Base-by-base conservation (phyloP, 2,329 filamentous ascomycete species). In the Diplodia mutila region DNA sequence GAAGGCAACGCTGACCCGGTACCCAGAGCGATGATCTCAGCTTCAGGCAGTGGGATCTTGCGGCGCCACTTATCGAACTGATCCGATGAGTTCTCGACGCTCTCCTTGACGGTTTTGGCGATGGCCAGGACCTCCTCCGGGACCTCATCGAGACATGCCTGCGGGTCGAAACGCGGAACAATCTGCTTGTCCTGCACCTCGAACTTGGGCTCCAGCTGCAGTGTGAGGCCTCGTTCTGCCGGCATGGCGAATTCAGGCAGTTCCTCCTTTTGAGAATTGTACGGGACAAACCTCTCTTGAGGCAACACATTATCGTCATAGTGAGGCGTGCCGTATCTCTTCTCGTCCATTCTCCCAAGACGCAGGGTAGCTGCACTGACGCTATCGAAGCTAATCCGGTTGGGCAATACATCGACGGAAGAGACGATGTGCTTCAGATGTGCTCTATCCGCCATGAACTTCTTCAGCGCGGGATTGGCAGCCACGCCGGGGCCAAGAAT, bases 1-100 rank as follows among this genome's bases (percentile, higher is more conserved):
- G 93, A 97, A 1, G 95, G 95, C 18, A 91, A 77, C 0, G 94
- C 91, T 3, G 94, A 98, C 9, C 95, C 95, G 2, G 95, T 99
- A 6, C 95, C 95, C 0, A 99, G 86, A 1, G 93, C 88, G 48
- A 94, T 90, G 59, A 99, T 87, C 77, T 97, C 93, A 0, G 90
- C 88, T 73, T 97, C 90, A 39, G 87, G 85, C 71, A 88, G 87
- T 2, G 91, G 91, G 2, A 97, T 86, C 69, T 89, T 86, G n/a
- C 85, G 79, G 70, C 89, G 87, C 89, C 82, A 78, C 73, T 81
- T 64, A 21, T 84, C 76, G 69, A 90, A 86, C 2, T 79, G 79
- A 0, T 81, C 75, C 14, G 82, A 77, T 0, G 71, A 79, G 23
- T 71, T 72, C 70, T 71, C 75, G 21, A 80, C 76, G 48, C 75